A percentile compares a stretch with the other conserved stretches of the same genome.
Evolutionary conservation across 1,139 yeast genomes (phyloP).

Genomic region (Suhomyces ambrosiae): DNA sequence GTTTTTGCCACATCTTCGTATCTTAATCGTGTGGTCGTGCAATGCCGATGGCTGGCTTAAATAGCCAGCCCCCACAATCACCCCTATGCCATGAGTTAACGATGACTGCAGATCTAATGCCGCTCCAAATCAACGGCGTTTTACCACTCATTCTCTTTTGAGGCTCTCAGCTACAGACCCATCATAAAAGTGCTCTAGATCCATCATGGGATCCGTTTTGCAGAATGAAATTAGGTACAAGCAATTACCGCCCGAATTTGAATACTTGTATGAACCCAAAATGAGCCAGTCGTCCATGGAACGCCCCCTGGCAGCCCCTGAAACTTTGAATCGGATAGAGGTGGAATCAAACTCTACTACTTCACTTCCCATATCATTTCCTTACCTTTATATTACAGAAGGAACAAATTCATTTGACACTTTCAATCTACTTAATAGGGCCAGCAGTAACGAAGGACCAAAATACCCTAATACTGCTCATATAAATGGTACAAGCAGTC

Average conservation of each 20-base stretch:
- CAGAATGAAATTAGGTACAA: conserved; percentile 5
- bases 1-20: too few species aligned
- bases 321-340: conserved; percentile 24
- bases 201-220: conserved; percentile 2
- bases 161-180: conserved; percentile 4
- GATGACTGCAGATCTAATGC: background rate
- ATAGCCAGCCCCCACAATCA: conserved; percentile 8
- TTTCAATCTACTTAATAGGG: conserved; percentile 26
- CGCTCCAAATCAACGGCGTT: conserved; percentile 11
- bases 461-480: conserved; percentile 32
- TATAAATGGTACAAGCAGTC: conserved; percentile 12
- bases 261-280: conserved; percentile 9
- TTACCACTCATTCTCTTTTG: conserved; percentile 1
- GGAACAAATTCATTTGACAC: conserved; percentile 36
- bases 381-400: conserved; percentile 34
- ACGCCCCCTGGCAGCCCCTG: conserved; percentile 9
- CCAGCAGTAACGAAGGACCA: conserved; percentile 19
- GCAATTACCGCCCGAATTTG: conserved; percentile 11
- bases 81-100: background rate
- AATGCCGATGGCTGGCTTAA: conserved; percentile 8
- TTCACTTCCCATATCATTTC: conserved; percentile 37
- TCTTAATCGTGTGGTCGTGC: too few species aligned
- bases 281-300: conserved; percentile 6
- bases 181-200: conserved; percentile 1
- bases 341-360: conserved; percentile 37